Conservation (phyloP, 768 basidiomycete genomes). For the Lactarius akahatsu region DNA sequence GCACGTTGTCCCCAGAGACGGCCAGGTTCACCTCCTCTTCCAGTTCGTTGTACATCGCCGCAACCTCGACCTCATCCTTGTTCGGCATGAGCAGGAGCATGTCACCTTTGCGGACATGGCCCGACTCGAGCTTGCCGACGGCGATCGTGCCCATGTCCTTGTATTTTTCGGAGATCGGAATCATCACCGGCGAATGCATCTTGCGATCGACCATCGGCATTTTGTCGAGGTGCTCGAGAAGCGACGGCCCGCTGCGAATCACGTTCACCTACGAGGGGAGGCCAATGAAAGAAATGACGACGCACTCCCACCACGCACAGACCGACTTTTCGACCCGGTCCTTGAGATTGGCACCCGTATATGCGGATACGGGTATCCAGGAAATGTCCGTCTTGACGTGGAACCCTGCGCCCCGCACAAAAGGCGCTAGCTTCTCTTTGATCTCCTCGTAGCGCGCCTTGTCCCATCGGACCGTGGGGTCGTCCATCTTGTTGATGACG, state of each 20-base stretch:
- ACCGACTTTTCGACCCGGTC: conserved; percentile 66
- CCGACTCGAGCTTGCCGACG: conserved; percentile 97
- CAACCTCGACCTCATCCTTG: conserved; percentile 76
- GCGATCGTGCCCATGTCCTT: conserved; percentile 97
- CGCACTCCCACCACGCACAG: conserved; percentile 88
- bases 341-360: conserved; percentile 90
- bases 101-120: conserved; percentile 87
- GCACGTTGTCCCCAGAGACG: conserved; percentile 92
- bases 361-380: conserved; percentile 93
- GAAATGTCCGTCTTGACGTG: conserved; percentile 91
- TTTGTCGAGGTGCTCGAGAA: conserved; percentile 82
- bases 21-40: conserved; percentile 83
- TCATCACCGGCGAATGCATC: conserved; percentile 87
- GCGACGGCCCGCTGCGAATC: conserved; percentile 64
- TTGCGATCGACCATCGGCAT: conserved; percentile 95
- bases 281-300: conserved; percentile 30
- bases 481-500: conserved; percentile 99
- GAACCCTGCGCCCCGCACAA: conserved; percentile 86
- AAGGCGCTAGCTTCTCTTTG: conserved; percentile 86
- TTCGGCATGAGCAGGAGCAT: conserved; percentile 90
- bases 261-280: background rate
- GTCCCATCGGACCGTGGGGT: conserved; percentile 88
- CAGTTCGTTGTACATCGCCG: conserved; percentile 87
- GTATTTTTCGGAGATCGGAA: conserved; percentile 97
- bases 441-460: conserved; percentile 88